Conservation (phyloP, 176 grass and related monocot species). For the Musa itinerans region DNA sequence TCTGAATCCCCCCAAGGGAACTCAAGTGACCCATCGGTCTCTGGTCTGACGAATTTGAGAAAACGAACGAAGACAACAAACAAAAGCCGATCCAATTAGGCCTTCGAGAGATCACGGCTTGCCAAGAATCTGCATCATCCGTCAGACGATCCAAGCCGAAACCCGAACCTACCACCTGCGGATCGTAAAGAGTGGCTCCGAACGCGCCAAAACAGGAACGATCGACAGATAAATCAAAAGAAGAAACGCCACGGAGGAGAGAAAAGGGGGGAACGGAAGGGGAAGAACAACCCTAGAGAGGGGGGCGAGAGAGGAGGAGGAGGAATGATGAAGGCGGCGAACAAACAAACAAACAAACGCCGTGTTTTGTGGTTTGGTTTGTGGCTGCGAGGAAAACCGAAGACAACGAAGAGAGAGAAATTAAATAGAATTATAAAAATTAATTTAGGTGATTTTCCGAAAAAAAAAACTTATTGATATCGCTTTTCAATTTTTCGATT, state of each 20-base stretch:
- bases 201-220: not conserved
- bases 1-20: constrained; percentile 19
- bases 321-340: constrained; percentile 14
- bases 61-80: not conserved
- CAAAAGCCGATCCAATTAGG: not conserved
- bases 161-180: not conserved
- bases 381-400: not conserved
- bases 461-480: too few relatives aligned
- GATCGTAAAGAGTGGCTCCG: not conserved
- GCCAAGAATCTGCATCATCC: not conserved
- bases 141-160: not conserved
- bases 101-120: not conserved
- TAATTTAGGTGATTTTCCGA: not conserved
- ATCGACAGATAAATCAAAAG: not conserved
- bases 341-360: not conserved
- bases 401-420: not conserved
- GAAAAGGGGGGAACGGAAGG: constrained; percentile 8
- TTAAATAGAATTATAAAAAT: not conserved
- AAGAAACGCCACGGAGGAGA: not conserved
- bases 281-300: not conserved
- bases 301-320: constrained; percentile 12
- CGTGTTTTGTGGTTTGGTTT: not conserved
- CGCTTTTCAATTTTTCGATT: too few relatives aligned
- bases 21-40: constrained; percentile 24
- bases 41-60: not conserved